Conservation (phyloP, 257 asterid species). For the Solanum okadae region DNA sequence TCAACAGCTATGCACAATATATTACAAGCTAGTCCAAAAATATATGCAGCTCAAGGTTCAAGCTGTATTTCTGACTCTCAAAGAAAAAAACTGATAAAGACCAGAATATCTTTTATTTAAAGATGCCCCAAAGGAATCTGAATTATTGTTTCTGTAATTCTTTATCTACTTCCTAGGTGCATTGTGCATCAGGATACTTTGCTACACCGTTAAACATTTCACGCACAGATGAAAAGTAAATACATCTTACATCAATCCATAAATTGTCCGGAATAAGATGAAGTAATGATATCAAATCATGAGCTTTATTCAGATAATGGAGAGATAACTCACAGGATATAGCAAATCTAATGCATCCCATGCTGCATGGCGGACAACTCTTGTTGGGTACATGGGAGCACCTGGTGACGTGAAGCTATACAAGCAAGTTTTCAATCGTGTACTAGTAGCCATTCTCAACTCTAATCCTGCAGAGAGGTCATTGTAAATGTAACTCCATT, state of each 20-base stretch:
- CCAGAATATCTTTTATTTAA: background rate
- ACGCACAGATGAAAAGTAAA: background rate
- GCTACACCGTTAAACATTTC: background rate
- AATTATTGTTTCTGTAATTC: background rate
- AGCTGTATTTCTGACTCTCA: background rate
- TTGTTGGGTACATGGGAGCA: constrained; percentile 94
- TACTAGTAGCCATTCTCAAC: constrained; percentile 80
- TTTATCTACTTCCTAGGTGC: background rate
- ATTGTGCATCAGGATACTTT: background rate
- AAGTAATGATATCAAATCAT: background rate
- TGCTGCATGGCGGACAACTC: constrained; percentile 98
- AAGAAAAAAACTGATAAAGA: background rate
- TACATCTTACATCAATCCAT: background rate
- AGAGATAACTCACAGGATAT: constrained; percentile 66
- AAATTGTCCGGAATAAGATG: background rate
- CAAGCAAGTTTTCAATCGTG: constrained; percentile 80
- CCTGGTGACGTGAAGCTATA: constrained; percentile 99
- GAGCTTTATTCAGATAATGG: background rate
- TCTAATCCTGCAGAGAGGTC: constrained; percentile 57
- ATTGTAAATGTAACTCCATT: background rate
- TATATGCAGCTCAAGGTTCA: background rate
- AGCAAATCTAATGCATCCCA: constrained; percentile 86
- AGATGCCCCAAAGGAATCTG: background rate
- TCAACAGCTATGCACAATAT: background rate
- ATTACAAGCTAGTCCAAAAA: background rate